Base-by-base conservation (phyloP, 2,329 filamentous ascomycete genomes). In the Phoma sp. region DNA sequence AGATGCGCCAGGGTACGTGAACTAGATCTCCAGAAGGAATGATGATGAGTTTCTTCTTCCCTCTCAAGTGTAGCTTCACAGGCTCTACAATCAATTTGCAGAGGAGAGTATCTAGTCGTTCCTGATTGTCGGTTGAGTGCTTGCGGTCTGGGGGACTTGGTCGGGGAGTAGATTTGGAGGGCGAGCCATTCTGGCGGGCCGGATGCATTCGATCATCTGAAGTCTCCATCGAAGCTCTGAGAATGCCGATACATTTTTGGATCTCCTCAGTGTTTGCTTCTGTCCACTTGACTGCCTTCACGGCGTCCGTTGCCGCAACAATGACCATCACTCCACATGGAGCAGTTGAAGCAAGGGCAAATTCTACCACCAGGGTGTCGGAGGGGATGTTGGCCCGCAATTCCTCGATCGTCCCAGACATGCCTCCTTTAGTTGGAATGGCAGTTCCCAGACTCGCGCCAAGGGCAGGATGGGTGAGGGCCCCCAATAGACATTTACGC, bases 1-100 rank as follows among this genome's bases (percentile, higher is more conserved):
- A 47, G 23, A 47, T 23, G 4, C 25, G 33, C 43, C 43, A 47
- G 9, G 43, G 43, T 2, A 47, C 33, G 18, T 47, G 43, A 10
- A 26, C 43, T 4, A 47, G 43, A 23, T 47, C 43, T 3, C 43
- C 43, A 6, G 43, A 47, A 3, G 43, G 43, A 3, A 47, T 14
- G 11, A 47, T 38, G 33, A 38, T 25, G n/a, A 47, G 43, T 7
- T 38, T 38, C 5, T 12, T 30, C 43, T 47, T 47, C 2, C 17
- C 23, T 9, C 23, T 5, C 21, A 47, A 15, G 11, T 38, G 21
- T 2, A 25, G 25, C 10, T 30, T 14, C 11, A 38, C 43, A 1
- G 43, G 43, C 4, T 15, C 33, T 4, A 47, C 43, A 4, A 38
- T 14, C 14, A 30, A 9, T 7, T 20, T 10, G 2, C 14, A 34